phyloP scores from a whole-genome alignment of 306 rosid genomes.

The Biancaea sappan region DNA sequence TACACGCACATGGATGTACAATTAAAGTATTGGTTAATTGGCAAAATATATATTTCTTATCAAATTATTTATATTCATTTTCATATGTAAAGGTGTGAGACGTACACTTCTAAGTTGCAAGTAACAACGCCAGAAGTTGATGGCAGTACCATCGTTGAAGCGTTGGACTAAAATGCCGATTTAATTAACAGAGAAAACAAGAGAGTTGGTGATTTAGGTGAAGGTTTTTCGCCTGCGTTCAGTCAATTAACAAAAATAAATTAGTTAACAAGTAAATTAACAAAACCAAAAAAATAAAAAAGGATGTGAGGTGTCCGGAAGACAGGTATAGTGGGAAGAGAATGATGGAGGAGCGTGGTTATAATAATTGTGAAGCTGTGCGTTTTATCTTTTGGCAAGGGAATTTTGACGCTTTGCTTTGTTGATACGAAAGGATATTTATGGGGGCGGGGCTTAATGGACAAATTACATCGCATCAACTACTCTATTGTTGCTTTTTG shows the following conservation, averaged over 20 bases:
- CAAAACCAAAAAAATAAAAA: too few species aligned
- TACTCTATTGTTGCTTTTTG: too few species aligned
- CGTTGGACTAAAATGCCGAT: too few species aligned
- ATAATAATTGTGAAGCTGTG: slow-evolving; percentile 7
- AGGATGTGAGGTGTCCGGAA: too few species aligned
- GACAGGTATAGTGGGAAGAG: slow-evolving; percentile 17
- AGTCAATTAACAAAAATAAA: neutral
- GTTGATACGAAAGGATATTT: slow-evolving; percentile 56
- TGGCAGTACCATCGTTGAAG: neutral
- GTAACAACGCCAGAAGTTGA: neutral
- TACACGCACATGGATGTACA: neutral
- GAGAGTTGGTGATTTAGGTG: neutral
- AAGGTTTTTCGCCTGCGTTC: neutral
- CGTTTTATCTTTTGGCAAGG: slow-evolving; percentile 25
- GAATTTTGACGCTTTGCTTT: slow-evolving; percentile 58
- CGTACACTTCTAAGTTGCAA: too few species aligned
- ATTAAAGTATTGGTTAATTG: neutral
- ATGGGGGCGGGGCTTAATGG: neutral
- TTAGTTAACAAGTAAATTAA: neutral
- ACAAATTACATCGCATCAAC: neutral
- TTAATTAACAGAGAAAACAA: neutral
- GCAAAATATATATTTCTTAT: neutral
- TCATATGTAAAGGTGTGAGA: neutral
- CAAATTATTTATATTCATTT: neutral
- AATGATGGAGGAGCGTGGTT: slow-evolving; percentile 42